phyloP scores from a whole-genome alignment of 2,329 filamentous ascomycete genomes.

The Cercospora sesami region DNA sequence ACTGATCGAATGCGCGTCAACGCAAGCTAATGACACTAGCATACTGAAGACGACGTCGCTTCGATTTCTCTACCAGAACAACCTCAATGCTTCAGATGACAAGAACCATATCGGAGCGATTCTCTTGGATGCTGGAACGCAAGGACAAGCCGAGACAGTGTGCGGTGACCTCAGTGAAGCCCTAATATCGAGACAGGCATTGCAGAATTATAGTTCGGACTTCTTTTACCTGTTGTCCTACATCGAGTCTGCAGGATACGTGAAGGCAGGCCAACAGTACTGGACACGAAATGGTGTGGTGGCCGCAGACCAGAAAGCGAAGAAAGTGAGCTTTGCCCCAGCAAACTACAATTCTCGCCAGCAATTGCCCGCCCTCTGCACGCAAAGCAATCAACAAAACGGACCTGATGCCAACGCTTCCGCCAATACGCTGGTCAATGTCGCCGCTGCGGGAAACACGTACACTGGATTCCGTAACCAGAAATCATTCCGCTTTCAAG shows the following conservation, averaged over 20 bases:
- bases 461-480: constrained; percentile 56
- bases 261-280: constrained; percentile 42
- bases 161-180: constrained; percentile 52
- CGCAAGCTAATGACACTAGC: neutral
- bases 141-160: constrained; percentile 44
- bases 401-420: constrained; percentile 39
- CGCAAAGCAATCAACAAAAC: constrained; percentile 47
- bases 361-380: constrained; percentile 53
- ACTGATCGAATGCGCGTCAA: neutral
- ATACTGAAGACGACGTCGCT: constrained; percentile 5
- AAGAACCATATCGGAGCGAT: constrained; percentile 55
- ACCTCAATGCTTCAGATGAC: constrained; percentile 56
- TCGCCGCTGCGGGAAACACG: constrained; percentile 47
- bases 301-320: constrained; percentile 31
- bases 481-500: constrained; percentile 53
- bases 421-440: constrained; percentile 43
- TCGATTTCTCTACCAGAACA: constrained; percentile 54
- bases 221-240: constrained; percentile 51
- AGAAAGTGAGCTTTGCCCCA: constrained; percentile 11
- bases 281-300: constrained; percentile 47
- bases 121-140: constrained; percentile 48
- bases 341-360: neutral
- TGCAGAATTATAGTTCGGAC: constrained; percentile 49
- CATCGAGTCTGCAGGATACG: constrained; percentile 45
- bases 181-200: constrained; percentile 45